Evolutionary conservation across 2,329 filamentous ascomycete genomes (phyloP).

Genomic region (Aspergillus udagawae): DNA sequence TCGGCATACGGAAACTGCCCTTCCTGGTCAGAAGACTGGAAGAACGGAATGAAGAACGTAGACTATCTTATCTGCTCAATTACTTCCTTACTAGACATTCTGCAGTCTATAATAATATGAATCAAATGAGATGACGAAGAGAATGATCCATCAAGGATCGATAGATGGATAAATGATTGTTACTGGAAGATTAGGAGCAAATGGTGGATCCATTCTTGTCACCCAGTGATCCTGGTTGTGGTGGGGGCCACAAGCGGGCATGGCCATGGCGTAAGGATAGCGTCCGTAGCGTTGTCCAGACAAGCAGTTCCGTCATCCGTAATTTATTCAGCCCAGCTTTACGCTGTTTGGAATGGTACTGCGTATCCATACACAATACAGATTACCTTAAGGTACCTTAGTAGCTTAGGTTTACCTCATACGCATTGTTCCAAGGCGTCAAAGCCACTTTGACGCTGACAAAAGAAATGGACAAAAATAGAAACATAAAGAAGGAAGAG

Average conservation of each 20-base stretch:
- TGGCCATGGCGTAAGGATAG: conserved; percentile 12
- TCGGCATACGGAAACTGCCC: neutral
- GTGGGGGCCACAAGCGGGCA: conserved; percentile 10
- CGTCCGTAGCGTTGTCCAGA: neutral
- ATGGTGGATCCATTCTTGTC: conserved; percentile 8
- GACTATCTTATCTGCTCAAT: neutral
- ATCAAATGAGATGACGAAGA: neutral
- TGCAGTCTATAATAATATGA: neutral
- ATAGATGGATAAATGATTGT: neutral
- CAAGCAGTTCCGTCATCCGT: neutral
- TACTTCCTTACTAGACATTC: neutral
- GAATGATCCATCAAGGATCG: neutral
- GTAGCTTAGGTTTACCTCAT: neutral
- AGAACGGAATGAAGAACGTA: neutral
- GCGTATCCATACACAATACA: neutral
- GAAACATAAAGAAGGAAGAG: neutral
- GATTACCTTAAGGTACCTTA: neutral
- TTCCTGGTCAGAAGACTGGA: neutral
- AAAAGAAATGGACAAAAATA: neutral
- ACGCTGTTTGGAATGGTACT: too few relatives aligned
- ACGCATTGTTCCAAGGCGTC: neutral
- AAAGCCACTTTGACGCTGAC: neutral
- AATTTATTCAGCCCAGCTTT: neutral
- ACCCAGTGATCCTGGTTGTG: neutral
- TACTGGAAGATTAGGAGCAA: neutral